Evolutionary conservation across 2,329 filamentous ascomycete species (phyloP).

Genomic region (Colletotrichum caudatum): DNA sequence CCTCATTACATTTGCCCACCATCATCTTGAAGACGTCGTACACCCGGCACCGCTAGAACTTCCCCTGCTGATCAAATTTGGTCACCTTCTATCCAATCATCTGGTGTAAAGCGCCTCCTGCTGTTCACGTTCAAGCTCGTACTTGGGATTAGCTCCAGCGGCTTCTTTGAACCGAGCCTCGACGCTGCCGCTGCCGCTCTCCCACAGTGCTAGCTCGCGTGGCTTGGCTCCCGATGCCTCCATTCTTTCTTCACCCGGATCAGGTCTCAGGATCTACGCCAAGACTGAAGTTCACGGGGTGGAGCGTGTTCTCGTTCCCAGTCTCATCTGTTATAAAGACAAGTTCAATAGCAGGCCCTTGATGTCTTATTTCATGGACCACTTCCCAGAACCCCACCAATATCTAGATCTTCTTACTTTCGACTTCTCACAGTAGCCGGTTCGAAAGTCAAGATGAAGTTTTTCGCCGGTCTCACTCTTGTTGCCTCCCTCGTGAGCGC

Average conservation of each 20-base stretch:
- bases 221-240: slow-evolving; percentile 22
- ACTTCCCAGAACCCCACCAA: slow-evolving; percentile 10
- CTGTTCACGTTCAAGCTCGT: background rate
- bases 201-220: slow-evolving; percentile 3
- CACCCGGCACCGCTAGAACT: background rate
- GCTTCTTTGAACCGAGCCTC: slow-evolving; percentile 3
- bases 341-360: slow-evolving; percentile 2
- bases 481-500: slow-evolving; percentile 52
- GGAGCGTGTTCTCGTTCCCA: background rate
- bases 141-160: background rate
- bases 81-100: background rate
- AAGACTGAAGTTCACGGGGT: background rate
- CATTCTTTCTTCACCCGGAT: slow-evolving; percentile 11
- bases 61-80: slow-evolving; percentile 21
- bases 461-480: slow-evolving; percentile 50
- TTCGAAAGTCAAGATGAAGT: slow-evolving; percentile 51
- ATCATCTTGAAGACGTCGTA: background rate
- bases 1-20: background rate
- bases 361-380: background rate
- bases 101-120: slow-evolving; percentile 19
- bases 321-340: slow-evolving; percentile 26
- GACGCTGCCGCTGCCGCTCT: background rate
- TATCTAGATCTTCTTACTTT: slow-evolving; percentile 9
- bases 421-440: slow-evolving; percentile 3
- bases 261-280: background rate